phyloP scores from a whole-genome alignment of 2,329 filamentous ascomycete species.

The Cordyceps sp. region DNA sequence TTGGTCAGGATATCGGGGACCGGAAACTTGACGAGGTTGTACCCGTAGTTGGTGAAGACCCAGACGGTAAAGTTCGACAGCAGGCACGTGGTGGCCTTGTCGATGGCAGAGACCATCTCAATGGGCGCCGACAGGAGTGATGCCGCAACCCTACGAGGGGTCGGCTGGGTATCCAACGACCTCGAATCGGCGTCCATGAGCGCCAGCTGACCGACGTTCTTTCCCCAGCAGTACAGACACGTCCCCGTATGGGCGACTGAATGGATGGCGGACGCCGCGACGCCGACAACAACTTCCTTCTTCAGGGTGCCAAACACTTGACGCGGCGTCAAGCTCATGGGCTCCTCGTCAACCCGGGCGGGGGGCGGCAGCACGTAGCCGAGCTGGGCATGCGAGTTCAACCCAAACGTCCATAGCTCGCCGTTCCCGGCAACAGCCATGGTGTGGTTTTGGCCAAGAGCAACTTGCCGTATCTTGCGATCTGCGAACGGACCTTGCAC shows the following conservation, averaged over 20 bases:
- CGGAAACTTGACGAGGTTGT: slow-evolving; percentile 77
- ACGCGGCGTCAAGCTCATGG: slow-evolving; percentile 63
- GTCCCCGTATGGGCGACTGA: slow-evolving; percentile 74
- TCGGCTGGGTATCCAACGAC: slow-evolving; percentile 68
- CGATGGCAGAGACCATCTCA: slow-evolving; percentile 68
- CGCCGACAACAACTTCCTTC: slow-evolving; percentile 63
- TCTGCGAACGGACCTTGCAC: slow-evolving; percentile 62
- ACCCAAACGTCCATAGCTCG: slow-evolving; percentile 91
- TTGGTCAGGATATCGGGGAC: slow-evolving; percentile 54
- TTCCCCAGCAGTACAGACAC: slow-evolving; percentile 84
- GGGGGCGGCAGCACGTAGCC: slow-evolving; percentile 63
- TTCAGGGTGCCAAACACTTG: slow-evolving; percentile 89
- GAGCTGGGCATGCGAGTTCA: slow-evolving; percentile 70
- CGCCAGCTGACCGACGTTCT: slow-evolving; percentile 85
- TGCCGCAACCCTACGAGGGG: slow-evolving; percentile 74
- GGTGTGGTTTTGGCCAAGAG: slow-evolving; percentile 81
- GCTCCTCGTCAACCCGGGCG: slow-evolving; percentile 58
- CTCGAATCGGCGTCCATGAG: slow-evolving; percentile 90
- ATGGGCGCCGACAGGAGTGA: slow-evolving; percentile 56
- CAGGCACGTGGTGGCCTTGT: slow-evolving; percentile 73
- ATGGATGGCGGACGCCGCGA: slow-evolving; percentile 79
- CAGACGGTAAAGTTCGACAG: slow-evolving; percentile 79
- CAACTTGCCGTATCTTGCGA: slow-evolving; percentile 59
- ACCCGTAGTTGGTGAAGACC: slow-evolving; percentile 91
- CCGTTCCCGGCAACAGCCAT: slow-evolving; percentile 72